Percentiles rank a stretch among this genome's conserved stretches.
phyloP scores from a whole-genome alignment of 352 stramenopile genomes.

The Phytophthora citrophthora region DNA sequence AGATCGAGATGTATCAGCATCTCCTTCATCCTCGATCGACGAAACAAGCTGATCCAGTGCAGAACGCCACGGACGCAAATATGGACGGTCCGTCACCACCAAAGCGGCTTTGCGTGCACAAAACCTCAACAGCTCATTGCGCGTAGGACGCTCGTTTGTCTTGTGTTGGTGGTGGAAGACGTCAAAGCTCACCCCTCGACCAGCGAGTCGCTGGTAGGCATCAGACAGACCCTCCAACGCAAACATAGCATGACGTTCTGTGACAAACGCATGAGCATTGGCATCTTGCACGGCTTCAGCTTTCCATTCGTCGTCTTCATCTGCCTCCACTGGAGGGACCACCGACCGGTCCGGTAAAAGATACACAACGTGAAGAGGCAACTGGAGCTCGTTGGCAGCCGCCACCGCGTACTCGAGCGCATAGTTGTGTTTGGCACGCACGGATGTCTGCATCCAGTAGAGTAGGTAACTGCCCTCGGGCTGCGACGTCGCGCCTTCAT shows the following conservation, averaged over 20 bases:
- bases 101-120: conserved; percentile 62
- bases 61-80: conserved; percentile 65
- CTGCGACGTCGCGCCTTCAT: conserved; percentile 46
- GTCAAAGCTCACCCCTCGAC: conserved; percentile 62
- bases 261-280: conserved; percentile 69
- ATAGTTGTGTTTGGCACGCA: conserved; percentile 86
- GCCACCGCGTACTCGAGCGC: conserved; percentile 79
- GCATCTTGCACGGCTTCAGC: conserved; percentile 47
- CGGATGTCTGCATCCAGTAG: conserved; percentile 91
- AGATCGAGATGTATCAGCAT: conserved; percentile 4
- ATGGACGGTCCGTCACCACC: conserved; percentile 81
- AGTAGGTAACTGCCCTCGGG: conserved; percentile 51
- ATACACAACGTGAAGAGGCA: conserved; percentile 82
- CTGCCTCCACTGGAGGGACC: conserved; percentile 9
- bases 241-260: conserved; percentile 78
- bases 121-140: conserved; percentile 47
- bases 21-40: conserved; percentile 37
- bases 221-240: conserved; percentile 71
- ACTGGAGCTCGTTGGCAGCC: conserved; percentile 61
- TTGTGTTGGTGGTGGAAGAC: conserved; percentile 66
- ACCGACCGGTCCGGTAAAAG: conserved; percentile 69
- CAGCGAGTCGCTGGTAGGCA: conserved; percentile 45
- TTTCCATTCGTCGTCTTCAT: conserved; percentile 37
- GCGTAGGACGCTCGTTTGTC: conserved; percentile 12
- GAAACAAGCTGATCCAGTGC: conserved; percentile 51